A percentile compares a stretch with the other conserved stretches of the same genome.
phyloP scores from a whole-genome alignment of 441 rosid species.

The Adansonia grandidieri region DNA sequence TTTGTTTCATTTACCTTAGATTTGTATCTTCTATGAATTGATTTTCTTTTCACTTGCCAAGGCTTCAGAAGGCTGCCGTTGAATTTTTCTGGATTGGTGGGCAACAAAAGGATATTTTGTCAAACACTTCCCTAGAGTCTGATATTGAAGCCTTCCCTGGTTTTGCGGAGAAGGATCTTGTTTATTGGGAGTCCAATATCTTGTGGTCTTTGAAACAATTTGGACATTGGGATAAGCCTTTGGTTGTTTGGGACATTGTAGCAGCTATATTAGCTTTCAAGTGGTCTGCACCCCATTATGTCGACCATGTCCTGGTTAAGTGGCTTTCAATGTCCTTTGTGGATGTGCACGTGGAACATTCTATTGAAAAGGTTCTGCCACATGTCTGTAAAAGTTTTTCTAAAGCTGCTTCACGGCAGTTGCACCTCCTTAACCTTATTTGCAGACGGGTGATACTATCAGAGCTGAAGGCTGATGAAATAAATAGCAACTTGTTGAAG shows the following conservation, averaged over 20 bases:
- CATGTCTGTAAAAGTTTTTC: slow-evolving; percentile 46
- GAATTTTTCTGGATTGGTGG: slow-evolving; percentile 95
- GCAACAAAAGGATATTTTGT: slow-evolving; percentile 48
- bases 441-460: slow-evolving; percentile 66
- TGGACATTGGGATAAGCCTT: slow-evolving; percentile 54
- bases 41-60: slow-evolving; percentile 36
- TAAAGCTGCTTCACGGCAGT: slow-evolving; percentile 57
- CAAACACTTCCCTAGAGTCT: slow-evolving; percentile 39
- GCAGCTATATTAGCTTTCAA: slow-evolving; percentile 77
- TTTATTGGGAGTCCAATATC: slow-evolving; percentile 70
- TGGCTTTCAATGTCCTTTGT: slow-evolving; percentile 65
- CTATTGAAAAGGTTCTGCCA: slow-evolving; percentile 51
- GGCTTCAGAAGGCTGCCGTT: slow-evolving; percentile 84
- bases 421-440: slow-evolving; percentile 78
- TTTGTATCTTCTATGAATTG: slow-evolving; percentile 18
- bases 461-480: slow-evolving; percentile 59
- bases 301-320: slow-evolving; percentile 56
- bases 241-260: slow-evolving; percentile 80
- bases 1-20: slow-evolving; percentile 25
- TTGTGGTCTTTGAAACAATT: slow-evolving; percentile 68
- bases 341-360: slow-evolving; percentile 46
- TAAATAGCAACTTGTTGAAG: slow-evolving; percentile 46
- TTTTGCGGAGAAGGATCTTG: slow-evolving; percentile 55
- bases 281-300: slow-evolving; percentile 58
- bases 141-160: slow-evolving; percentile 48